Evolutionary conservation across 331 rosid species (phyloP), one percentile per base, ranked within the genome.

Genomic region (Spiraea crenata): DNA sequence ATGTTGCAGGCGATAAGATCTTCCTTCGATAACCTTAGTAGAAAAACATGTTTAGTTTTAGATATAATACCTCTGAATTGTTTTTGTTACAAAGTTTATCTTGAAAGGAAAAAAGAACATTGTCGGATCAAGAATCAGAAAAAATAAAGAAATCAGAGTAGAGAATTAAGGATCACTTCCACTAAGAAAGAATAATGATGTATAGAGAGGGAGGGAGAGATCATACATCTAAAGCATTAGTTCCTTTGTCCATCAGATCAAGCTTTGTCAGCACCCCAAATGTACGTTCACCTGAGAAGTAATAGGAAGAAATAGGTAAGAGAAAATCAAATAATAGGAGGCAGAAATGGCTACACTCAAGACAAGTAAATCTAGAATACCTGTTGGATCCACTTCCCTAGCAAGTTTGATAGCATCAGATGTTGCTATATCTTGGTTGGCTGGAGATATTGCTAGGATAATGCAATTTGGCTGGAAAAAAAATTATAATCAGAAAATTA

Each of bases 191-290:
- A 70, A 45, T 5, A n/a, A 25, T 25, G 31, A 25, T 25, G 31
- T 69, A 54, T 64, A 63, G 63, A 16, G 77, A 67, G 67, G 60
- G 59, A 78, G 70, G 74, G 40, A 73, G 15, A 58, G 37, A 57
- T 68, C 80, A 80, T 89, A 93, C 99, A 69, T 93, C 97, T 76
- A 89, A 78, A 2, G 99, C 97, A 75, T 93, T 89, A 50, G 99
- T 93, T 86, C 99, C 99, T 80, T 90, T 93, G 85, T 93, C 99
- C 97, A 93, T 93, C 86, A 93, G 79, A 84, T 93, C 99, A 71
- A 93, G 84, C 84, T 93, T 93, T 49, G 99, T 93, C 90, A 93
- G 67, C 75, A 93, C 99, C 49, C 99, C 99, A 85, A 93, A 93
- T 31, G 99, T 93, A 41, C 99, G 74, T 34, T 93, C 96, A 73